These are phyloP conservation scores for Ophiostoma quercus DNA, from an alignment of 2,329 filamentous ascomycete genomes.

Conservation along the genomic window DNA sequence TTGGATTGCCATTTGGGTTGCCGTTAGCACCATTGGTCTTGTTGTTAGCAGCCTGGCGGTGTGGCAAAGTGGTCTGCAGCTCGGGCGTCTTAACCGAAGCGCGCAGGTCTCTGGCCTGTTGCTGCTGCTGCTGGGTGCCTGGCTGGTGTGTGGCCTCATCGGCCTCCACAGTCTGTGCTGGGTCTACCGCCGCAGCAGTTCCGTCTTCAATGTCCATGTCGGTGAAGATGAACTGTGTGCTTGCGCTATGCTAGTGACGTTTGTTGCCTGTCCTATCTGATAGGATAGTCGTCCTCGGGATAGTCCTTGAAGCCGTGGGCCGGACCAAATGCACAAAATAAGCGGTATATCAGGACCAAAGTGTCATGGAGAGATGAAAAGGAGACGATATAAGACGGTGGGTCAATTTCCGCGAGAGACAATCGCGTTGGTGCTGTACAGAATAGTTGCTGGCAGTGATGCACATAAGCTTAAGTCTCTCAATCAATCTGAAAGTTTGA, in stretches of 20 bases:
- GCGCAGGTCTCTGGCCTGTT: constrained; percentile 15
- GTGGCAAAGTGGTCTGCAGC: constrained; percentile 29
- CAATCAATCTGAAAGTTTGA: background rate
- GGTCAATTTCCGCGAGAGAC: background rate
- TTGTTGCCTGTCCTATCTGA: background rate
- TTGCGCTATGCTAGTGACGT: background rate
- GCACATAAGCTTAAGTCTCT: background rate
- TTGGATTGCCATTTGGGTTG: background rate
- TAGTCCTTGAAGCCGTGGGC: too few relatives aligned
- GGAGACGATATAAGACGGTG: background rate
- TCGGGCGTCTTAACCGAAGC: constrained; percentile 37
- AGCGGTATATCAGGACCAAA: background rate
- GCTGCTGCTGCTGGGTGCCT: background rate
- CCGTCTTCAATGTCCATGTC: constrained; percentile 27
- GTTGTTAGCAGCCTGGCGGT: constrained; percentile 28
- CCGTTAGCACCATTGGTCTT: constrained; percentile 25
- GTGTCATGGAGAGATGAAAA: background rate
- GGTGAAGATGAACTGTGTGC: background rate
- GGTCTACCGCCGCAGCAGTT: background rate
- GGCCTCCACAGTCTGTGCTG: background rate
- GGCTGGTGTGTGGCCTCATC: background rate
- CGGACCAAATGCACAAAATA: background rate
- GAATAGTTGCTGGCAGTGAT: background rate
- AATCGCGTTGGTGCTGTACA: background rate
- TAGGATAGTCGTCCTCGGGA: too few relatives aligned